These are phyloP conservation scores for Cyphellophora attinorum DNA, from an alignment of 2,329 filamentous ascomycete species.

Conservation along the genomic window DNA sequence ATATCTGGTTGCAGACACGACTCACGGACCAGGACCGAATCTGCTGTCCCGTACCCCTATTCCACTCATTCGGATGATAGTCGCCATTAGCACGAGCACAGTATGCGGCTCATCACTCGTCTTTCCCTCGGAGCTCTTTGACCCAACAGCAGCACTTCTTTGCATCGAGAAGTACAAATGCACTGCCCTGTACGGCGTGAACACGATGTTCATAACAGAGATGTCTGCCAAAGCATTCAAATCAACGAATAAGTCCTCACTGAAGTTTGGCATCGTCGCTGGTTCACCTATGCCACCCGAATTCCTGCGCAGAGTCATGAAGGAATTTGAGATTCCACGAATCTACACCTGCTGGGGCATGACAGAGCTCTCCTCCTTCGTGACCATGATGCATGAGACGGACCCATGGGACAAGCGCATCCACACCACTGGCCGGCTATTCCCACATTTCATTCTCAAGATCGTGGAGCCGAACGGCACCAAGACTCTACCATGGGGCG, in stretches of 20 bases:
- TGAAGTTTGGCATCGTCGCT: constrained; percentile 83
- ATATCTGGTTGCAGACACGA: constrained; percentile 76
- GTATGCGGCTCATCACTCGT: constrained; percentile 64
- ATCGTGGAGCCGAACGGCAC: constrained; percentile 62
- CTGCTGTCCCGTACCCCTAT: constrained; percentile 48
- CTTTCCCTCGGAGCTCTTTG: constrained; percentile 77
- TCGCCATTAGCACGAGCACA: constrained; percentile 47
- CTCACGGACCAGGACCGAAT: constrained; percentile 61
- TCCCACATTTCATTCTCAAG: constrained; percentile 73
- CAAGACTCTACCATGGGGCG: constrained; percentile 50
- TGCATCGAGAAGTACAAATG: constrained; percentile 3
- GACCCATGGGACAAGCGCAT: constrained; percentile 66
- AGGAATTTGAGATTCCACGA: constrained; percentile 62
- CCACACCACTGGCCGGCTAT: constrained; percentile 61
- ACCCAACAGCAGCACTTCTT: constrained; percentile 60
- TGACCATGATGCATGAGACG: constrained; percentile 66
- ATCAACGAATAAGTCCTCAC: constrained; percentile 10
- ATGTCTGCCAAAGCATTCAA: not conserved
- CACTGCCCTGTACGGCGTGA: constrained; percentile 28
- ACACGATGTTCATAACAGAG: constrained; percentile 4
- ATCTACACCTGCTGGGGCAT: constrained; percentile 91
- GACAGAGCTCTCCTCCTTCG: constrained; percentile 69
- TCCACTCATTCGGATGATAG: constrained; percentile 84
- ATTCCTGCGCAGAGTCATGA: constrained; percentile 57
- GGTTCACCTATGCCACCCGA: constrained; percentile 62